Percentiles rank a stretch among this genome's conserved stretches.
phyloP scores from a whole-genome alignment of 495 filamentous ascomycete genomes.

The Collariella sp. region DNA sequence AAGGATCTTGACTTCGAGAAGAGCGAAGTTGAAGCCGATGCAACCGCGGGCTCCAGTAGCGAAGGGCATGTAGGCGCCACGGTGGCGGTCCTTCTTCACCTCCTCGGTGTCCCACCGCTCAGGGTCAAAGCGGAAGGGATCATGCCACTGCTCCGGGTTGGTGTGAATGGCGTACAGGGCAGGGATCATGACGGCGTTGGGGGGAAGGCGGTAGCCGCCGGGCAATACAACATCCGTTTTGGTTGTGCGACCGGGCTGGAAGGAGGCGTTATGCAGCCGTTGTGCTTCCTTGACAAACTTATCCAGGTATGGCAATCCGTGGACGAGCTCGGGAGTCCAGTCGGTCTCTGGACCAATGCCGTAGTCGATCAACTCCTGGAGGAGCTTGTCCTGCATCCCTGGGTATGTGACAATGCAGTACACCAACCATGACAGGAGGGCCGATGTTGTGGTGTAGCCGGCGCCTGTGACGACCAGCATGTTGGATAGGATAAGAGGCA shows the following conservation, averaged over 20 bases:
- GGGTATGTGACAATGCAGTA: constrained; percentile 42
- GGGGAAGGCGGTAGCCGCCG: constrained; percentile 46
- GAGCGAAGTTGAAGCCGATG: constrained; percentile 52
- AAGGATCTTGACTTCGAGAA: constrained; percentile 46
- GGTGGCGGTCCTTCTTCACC: constrained; percentile 40
- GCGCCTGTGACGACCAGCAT: constrained; percentile 37
- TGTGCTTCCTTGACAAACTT: constrained; percentile 52
- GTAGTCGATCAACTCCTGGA: constrained; percentile 48
- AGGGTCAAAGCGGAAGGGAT: constrained; percentile 45
- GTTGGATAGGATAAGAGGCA: constrained; percentile 13
- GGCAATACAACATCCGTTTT: constrained; percentile 45
- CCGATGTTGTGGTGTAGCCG: constrained; percentile 47
- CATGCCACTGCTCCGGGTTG: constrained; percentile 44
- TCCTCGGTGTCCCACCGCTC: constrained; percentile 47
- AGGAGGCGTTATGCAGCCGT: constrained; percentile 47
- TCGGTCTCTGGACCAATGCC: constrained; percentile 27
- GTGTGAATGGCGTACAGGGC: constrained; percentile 46
- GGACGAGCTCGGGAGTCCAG: constrained; percentile 34
- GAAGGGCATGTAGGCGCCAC: constrained; percentile 45
- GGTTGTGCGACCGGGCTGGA: constrained; percentile 46
- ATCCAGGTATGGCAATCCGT: constrained; percentile 41
- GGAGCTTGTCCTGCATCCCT: constrained; percentile 43
- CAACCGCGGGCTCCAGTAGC: constrained; percentile 43
- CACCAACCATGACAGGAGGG: constrained; percentile 46
- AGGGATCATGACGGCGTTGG: constrained; percentile 40